phyloP scores from a whole-genome alignment of 371 early-diverging fungal species.

The Mortierella sp. region DNA sequence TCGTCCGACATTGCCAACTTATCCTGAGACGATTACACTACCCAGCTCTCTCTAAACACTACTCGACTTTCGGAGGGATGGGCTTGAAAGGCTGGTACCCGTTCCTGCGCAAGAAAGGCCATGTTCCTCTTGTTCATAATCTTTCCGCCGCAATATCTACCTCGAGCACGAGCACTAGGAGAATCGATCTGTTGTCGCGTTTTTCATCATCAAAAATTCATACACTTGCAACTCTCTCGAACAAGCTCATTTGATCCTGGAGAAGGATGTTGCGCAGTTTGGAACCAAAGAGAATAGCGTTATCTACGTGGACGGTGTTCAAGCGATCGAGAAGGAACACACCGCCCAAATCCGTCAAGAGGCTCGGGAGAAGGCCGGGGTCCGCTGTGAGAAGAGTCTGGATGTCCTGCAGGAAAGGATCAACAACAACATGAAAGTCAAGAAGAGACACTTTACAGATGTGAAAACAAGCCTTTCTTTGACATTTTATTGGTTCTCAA shows the following conservation, averaged over 20 bases:
- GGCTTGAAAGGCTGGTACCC: neutral
- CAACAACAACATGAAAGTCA: conserved; percentile 4
- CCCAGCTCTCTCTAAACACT: too few relatives aligned
- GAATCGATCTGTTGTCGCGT: conserved; percentile 14
- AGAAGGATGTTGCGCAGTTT: conserved; percentile 7
- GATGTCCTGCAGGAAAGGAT: neutral
- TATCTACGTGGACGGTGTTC: conserved; percentile 15
- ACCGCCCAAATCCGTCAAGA: conserved; percentile 6
- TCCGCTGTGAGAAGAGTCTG: neutral
- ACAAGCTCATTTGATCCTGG: conserved; percentile 11
- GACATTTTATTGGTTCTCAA: conserved; percentile 14
- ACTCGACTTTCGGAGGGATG: too few relatives aligned
- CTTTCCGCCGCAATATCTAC: neutral
- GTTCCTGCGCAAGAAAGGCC: conserved; percentile 21
- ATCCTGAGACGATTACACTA: too few relatives aligned
- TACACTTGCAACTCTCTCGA: conserved; percentile 13
- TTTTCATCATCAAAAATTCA: conserved; percentile 2
- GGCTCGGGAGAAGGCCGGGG: conserved; percentile 5
- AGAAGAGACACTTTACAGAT: conserved; percentile 22
- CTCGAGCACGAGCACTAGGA: conserved; percentile 1
- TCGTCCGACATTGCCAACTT: too few relatives aligned
- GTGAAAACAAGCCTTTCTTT: conserved; percentile 3
- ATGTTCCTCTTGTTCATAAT: neutral
- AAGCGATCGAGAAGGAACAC: conserved; percentile 11
- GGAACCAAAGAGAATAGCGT: neutral